Percentiles rank a stretch among this genome's conserved stretches.
Evolutionary conservation across 169 alveolate genomes (phyloP).

Genomic region (Eimeria zaria): DNA sequence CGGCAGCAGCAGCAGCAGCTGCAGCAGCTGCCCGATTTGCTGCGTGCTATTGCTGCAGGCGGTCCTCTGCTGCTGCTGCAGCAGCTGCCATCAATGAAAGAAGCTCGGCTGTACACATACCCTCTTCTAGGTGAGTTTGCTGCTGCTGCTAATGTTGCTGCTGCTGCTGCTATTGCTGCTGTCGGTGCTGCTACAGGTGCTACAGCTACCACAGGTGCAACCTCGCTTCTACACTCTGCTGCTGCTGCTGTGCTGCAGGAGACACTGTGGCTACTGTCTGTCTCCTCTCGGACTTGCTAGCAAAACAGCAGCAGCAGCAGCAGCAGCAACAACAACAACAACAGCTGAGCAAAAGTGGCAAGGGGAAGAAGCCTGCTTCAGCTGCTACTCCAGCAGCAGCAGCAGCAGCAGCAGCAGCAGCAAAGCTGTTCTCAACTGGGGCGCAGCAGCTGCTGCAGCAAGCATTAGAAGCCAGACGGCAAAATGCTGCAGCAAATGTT

Average conservation of each 20-base stretch:
- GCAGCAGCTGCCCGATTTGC: no score
- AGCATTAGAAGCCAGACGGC: no score
- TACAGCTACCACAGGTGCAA: background rate
- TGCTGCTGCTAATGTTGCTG: constrained; percentile 3
- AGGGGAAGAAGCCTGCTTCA: background rate
- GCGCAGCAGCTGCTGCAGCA: constrained; percentile 22
- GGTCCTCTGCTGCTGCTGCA: no score
- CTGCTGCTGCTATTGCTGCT: background rate
- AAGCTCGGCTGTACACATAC: background rate
- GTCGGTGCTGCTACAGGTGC: background rate
- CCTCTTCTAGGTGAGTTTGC: background rate
- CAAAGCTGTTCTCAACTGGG: background rate
- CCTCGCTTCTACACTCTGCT: background rate
- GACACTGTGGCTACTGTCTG: background rate
- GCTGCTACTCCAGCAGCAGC: constrained; percentile 14
- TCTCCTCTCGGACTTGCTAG: background rate
- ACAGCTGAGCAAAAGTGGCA: no score
- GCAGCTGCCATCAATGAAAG: no score
- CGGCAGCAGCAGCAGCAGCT: no score
- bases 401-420: background rate
- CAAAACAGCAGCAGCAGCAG: background rate
- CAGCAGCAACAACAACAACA: background rate
- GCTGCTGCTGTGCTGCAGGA: constrained; percentile 10
- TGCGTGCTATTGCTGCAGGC: no score
- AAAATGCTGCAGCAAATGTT: background rate